Evolutionary conservation across 179 eudicot genomes (phyloP), one percentile per base, ranked within the genome.

Genomic region (Spergularia azorica): DNA sequence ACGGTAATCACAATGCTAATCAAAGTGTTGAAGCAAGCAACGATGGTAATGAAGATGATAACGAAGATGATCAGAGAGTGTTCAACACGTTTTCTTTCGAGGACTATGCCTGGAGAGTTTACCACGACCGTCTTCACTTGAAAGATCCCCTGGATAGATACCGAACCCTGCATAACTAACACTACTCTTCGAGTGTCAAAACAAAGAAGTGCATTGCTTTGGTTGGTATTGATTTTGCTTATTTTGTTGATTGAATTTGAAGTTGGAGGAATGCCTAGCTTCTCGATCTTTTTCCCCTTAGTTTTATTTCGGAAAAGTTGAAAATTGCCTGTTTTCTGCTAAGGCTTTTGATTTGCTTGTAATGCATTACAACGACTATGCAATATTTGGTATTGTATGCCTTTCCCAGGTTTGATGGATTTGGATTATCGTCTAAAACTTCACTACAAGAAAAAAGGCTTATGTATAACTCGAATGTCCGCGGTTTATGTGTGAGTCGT

Each of bases 91-190:
- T 93, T 38, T 77, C 84, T 6, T 92, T 94, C 3, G 94, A 94
- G 83, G 98, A 92, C 65, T 94, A 94, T 67, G 96, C 94, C 0
- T 89, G 97, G 98, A 92, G 96, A 79, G 85, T 93, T 62, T 93
- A 90, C 79, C 90, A 89, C 63, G 91, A 92, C 15, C 85, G 91
- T 3, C 80, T 87, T 32, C 85, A n/a, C 39, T 62, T 80, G 1
- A 94, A 92, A 76, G 98, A 93, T 67, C 89, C 97, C 13, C 97
- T 93, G 62, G 87, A 86, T 62, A 78, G 89, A 81, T 92, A 89
- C 57, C 92, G 94, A 6, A 36, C 58, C 20, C 57, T 41, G 15
- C 63, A 48, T 69, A 32, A 55, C 39, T 77, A 41, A 36, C 39
- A 2, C 39, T 4, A 36, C 39, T 36, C 39, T 36, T 36, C 39